These are phyloP conservation scores for Sisymbrium altissimum DNA, from an alignment of 345 rosid species.

Conservation along the genomic window DNA sequence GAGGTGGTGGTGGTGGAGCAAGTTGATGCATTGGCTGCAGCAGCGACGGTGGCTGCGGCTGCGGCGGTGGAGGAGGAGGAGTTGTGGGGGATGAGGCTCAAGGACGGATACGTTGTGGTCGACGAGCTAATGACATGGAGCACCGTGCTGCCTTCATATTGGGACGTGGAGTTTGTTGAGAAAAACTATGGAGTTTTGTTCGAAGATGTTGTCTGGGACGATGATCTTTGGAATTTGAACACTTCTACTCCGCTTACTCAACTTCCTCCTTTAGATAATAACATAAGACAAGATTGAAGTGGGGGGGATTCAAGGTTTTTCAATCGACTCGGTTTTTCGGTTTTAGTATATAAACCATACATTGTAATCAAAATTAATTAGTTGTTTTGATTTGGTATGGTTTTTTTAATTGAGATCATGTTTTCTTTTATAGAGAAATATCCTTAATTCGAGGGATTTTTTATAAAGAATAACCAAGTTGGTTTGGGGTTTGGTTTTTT, in stretches of 20 bases:
- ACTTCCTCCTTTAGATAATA: not conserved
- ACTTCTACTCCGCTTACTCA: slow-evolving; percentile 17
- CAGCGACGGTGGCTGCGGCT: slow-evolving; percentile 32
- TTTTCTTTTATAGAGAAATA: not conserved
- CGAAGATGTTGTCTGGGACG: slow-evolving; percentile 32
- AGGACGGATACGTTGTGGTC: not conserved
- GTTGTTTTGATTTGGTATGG: slow-evolving; percentile 17
- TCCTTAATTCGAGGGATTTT: not conserved
- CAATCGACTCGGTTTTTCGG: slow-evolving; percentile 3
- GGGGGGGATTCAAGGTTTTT: not conserved
- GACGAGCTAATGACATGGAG: slow-evolving; percentile 34
- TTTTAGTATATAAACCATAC: slow-evolving; percentile 3
- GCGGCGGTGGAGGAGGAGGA: slow-evolving; percentile 28
- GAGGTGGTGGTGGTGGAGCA: slow-evolving; percentile 22
- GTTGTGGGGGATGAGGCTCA: slow-evolving; percentile 22
- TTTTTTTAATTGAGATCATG: not conserved
- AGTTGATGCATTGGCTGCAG: slow-evolving; percentile 31
- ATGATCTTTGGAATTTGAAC: slow-evolving; percentile 34
- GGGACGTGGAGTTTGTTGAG: slow-evolving; percentile 34
- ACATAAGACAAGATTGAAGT: not conserved
- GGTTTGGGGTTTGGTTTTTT: slow-evolving; percentile 5
- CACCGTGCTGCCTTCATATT: slow-evolving; percentile 26
- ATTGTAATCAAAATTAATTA: slow-evolving; percentile 7
- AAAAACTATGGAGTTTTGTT: slow-evolving; percentile 30
- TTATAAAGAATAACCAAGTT: not conserved